Conservation (phyloP, 805 yeast genomes). For the Cyberlindnera subsufficiens region DNA sequence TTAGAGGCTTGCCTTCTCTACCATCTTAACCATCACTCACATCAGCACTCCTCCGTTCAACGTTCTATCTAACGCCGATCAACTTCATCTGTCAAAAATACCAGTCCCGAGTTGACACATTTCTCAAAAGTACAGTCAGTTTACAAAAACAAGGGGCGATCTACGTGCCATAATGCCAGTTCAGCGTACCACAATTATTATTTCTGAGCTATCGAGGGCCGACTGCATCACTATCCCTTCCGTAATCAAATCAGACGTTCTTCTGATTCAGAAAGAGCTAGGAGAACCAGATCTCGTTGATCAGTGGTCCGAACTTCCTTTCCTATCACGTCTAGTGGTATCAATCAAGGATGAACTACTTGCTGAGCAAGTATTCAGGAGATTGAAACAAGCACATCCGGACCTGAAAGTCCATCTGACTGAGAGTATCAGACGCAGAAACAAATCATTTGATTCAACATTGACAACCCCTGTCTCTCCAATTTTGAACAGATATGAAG, state of each 20-base stretch:
- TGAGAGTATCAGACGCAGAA: conserved; percentile 28
- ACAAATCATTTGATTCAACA: conserved; percentile 21
- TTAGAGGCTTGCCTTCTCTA: too few relatives aligned
- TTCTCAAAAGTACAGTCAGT: neutral
- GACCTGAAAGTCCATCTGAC: conserved; percentile 26
- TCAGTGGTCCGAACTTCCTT: conserved; percentile 35
- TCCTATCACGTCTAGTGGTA: conserved; percentile 36
- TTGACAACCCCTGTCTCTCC: conserved; percentile 18
- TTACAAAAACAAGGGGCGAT: neutral
- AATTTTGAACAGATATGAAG: conserved; percentile 15
- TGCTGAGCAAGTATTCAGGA: conserved; percentile 20
- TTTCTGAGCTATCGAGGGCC: conserved; percentile 17
- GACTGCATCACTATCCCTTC: conserved; percentile 17
- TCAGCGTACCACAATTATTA: conserved; percentile 19
- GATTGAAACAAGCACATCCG: conserved; percentile 15
- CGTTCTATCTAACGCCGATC: too few relatives aligned
- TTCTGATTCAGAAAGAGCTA: conserved; percentile 2
- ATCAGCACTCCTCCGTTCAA: too few relatives aligned
- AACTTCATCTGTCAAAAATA: too few relatives aligned
- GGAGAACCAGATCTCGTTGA: conserved; percentile 6
- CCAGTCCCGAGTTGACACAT: too few relatives aligned
- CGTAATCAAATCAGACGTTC: conserved; percentile 12
- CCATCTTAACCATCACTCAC: too few relatives aligned
- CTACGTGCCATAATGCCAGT: conserved; percentile 2
- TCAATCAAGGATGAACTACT: conserved; percentile 25